Base-by-base conservation (phyloP, 139 green algal species). In the Chlorella sp. region DNA sequence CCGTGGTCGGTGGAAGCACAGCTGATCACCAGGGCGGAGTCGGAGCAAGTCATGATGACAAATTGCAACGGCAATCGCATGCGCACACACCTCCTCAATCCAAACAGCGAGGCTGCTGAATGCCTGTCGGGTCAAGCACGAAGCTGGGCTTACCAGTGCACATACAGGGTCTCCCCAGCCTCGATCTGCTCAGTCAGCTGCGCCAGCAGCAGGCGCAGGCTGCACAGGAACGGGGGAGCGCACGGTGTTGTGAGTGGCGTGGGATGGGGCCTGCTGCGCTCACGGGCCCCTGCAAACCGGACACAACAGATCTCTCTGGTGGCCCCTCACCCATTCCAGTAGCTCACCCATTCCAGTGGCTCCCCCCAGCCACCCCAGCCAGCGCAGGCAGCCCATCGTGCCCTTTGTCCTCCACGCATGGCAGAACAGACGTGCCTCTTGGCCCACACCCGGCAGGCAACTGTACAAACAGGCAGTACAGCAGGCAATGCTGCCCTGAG, bases 151-250 rank as follows among this genome's bases (percentile, higher is more conserved):
- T 39, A 83, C 78, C 96, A 98, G 92, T 98, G 96, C 64, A 98
- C 64, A 92, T 98, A 98, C 66, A 98, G 68, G 73, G 88, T 88
- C 91, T 97, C 91, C 30, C 96, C 96, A 7, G 16, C 36, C 11
- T 86, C 48, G 21, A 97, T 69, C 60, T 92, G 92, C 21, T 57
- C 39, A 84, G 89, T 42, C 39, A 98, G 66, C 32, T 96, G 91
- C 21, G 83, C 86, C 22, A 94, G 71, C 57, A 95, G 37, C 30
- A 26, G 79, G 36, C 80, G 73, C 87, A 93, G 66, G 85, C 92
- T 95, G 91, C 37, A 82, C 19, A 42, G 22, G 2, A 9, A 82
- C 28, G 30, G n/a, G 42, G 4, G 3, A 53, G 32, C 39, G 9
- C 5, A 57, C 9, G 48, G 19, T 32, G 81, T 12, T 32, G 9